Base-by-base conservation (phyloP, 495 filamentous ascomycete species). In the Pseudomonodictys pantanalensis region DNA sequence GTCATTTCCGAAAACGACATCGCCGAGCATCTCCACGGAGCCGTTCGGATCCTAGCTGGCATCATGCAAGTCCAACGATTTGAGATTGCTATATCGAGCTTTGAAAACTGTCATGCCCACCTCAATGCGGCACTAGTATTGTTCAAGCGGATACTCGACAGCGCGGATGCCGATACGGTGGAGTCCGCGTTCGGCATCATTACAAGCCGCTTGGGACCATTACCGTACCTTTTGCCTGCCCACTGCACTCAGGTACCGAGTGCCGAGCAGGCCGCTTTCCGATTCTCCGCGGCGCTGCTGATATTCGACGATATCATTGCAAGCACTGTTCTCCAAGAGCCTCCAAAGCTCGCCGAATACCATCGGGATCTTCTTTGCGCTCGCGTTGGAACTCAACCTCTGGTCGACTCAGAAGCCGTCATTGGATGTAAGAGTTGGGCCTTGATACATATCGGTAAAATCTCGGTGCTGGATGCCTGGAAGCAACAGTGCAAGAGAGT, bases 51-150 rank as follows among this genome's bases (percentile, higher is more conserved):
- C 42, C 71, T 82, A 75, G 69, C 73, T 42, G 77, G 76, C 72
- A 79, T 83, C 65, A 72, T 82, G 46, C 79, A 82, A 57, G 50
- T 83, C 33, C 72, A 81, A 53, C 75, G 76, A 11, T 79, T 79
- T 54, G 80, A 81, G 44, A 75, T 78, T 42, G 60, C 73, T 18
- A 62, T 78, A 18, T 62, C 63, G 22, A 78, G 71, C 52, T 71
- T 73, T 22, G 68, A 72, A 2, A 79, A 78, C 65, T 82, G 78
- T 64, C 62, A 72, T 25, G 64, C 72, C 48, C 80, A 83, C 60
- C 76, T 81, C 28, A 74, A 71, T 50, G 78, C 76, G 17, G 76
- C 76, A 26, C 18, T 78, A 3, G 71, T 73, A 38, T 73, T 83
- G 18, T 83, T 81, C 46, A 64, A 54, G 53, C 72, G 77, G 48